Percentiles rank a stretch among this genome's conserved stretches.
Conservation (phyloP, 1,284 basidiomycete species). For the Ganoderma boninense region DNA sequence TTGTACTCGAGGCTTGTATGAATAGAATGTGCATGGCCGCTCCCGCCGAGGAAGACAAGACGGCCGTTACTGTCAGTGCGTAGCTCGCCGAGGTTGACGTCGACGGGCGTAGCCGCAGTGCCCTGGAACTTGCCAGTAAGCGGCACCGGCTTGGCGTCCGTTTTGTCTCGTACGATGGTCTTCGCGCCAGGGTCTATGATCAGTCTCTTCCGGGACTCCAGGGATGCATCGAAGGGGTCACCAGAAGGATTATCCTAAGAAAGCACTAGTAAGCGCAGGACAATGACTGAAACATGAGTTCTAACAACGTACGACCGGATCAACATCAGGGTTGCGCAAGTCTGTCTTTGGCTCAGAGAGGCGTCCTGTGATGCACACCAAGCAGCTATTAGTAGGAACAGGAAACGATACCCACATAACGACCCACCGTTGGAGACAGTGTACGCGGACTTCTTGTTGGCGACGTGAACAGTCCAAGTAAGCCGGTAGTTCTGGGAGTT, state of each 20-base stretch:
- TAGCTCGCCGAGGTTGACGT: slow-evolving; percentile 33
- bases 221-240: not conserved
- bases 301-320: not conserved
- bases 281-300: not conserved
- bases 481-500: slow-evolving; percentile 21
- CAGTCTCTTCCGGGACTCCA: slow-evolving; percentile 12
- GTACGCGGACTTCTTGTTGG: slow-evolving; percentile 36
- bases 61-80: slow-evolving; percentile 34
- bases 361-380: not conserved
- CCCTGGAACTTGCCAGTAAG: slow-evolving; percentile 27
- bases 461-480: slow-evolving; percentile 37
- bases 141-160: not conserved
- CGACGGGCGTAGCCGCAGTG: slow-evolving; percentile 7
- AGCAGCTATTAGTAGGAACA: not conserved
- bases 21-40: slow-evolving; percentile 30
- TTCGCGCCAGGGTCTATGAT: slow-evolving; percentile 28
- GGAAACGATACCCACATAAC: not conserved
- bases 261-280: too few species aligned
- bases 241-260: not conserved
- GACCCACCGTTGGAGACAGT: slow-evolving; percentile 20
- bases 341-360: not conserved
- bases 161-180: not conserved
- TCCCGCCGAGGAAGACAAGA: slow-evolving; percentile 35
- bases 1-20: not conserved
- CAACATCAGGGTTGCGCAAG: slow-evolving; percentile 1